A percentile compares a stretch with the other conserved stretches of the same genome.
These are phyloP conservation scores for Sporothrix euskadiensis DNA, from an alignment of 2,329 filamentous ascomycete species.

Conservation along the genomic window DNA sequence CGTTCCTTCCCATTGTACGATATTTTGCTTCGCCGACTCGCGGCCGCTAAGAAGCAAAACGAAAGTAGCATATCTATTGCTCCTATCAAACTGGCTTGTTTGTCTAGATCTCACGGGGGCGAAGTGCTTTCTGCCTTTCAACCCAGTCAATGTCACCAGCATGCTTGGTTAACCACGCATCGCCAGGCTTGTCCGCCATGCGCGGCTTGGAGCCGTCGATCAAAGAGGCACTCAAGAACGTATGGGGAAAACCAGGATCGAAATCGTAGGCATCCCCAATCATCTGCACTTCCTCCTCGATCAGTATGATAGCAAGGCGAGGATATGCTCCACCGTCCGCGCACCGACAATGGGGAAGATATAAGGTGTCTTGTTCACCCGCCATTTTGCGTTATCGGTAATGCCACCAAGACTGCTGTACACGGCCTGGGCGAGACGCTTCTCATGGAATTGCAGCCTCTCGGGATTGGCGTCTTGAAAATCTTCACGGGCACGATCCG, in stretches of 20 bases:
- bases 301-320: constrained; percentile 60
- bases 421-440: neutral
- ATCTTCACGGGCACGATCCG: constrained; percentile 17
- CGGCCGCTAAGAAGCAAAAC: too few species aligned
- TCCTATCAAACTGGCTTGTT: too few species aligned
- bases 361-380: constrained; percentile 55
- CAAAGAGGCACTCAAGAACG: constrained; percentile 52
- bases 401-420: constrained; percentile 15
- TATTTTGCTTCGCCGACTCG: too few species aligned
- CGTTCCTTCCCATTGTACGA: too few species aligned
- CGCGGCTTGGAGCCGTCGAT: neutral
- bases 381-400: constrained; percentile 10
- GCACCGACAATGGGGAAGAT: constrained; percentile 74
- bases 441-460: constrained; percentile 19
- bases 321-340: constrained; percentile 67
- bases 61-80: too few species aligned
- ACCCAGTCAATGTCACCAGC: neutral
- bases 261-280: constrained; percentile 65
- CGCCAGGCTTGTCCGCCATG: neutral
- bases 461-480: neutral
- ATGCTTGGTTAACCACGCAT: neutral
- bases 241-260: constrained; percentile 66
- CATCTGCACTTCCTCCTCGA: constrained; percentile 61
- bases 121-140: neutral
- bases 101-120: neutral